phyloP scores from a whole-genome alignment of 1,284 basidiomycete species.

The Cryptococcus maquisensis region DNA sequence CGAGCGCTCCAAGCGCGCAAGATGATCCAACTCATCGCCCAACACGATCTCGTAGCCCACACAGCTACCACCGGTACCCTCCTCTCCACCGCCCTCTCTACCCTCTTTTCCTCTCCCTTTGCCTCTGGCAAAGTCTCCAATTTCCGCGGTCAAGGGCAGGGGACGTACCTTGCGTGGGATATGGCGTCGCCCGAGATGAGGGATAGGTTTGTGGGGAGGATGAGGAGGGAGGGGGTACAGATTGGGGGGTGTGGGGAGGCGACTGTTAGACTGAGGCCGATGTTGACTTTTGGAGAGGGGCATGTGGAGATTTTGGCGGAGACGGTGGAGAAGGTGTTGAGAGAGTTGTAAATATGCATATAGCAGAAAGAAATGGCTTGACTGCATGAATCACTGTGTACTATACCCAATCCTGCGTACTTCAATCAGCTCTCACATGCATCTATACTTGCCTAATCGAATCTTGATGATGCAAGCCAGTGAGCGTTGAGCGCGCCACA shows the following conservation, averaged over 20 bases:
- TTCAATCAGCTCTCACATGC: not conserved
- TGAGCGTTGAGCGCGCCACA: no score
- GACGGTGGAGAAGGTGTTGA: constrained; percentile 17
- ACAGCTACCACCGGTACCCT: constrained; percentile 18
- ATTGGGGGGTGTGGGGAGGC: constrained; percentile 49
- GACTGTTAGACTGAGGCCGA: constrained; percentile 52
- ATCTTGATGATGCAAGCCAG: no score
- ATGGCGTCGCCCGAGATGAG: constrained; percentile 41
- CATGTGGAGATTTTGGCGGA: constrained; percentile 48
- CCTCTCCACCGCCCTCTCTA: constrained; percentile 18
- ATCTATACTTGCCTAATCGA: no score
- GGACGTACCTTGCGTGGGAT: constrained; percentile 56
- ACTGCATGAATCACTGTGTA: not conserved
- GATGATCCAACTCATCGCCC: constrained; percentile 51
- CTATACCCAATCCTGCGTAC: not conserved
- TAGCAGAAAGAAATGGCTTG: not conserved
- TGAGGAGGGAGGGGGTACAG: constrained; percentile 37
- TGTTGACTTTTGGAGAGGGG: constrained; percentile 52
- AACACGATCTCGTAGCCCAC: constrained; percentile 24
- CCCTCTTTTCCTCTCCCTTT: constrained; percentile 13
- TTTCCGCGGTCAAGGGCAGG: constrained; percentile 52
- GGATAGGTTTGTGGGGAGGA: constrained; percentile 50
- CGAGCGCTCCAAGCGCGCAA: constrained; percentile 54
- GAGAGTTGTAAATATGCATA: constrained; percentile 6
- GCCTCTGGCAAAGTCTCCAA: constrained; percentile 35